Conservation (phyloP, 495 filamentous ascomycete genomes). For the Penicillium simplicissimum region DNA sequence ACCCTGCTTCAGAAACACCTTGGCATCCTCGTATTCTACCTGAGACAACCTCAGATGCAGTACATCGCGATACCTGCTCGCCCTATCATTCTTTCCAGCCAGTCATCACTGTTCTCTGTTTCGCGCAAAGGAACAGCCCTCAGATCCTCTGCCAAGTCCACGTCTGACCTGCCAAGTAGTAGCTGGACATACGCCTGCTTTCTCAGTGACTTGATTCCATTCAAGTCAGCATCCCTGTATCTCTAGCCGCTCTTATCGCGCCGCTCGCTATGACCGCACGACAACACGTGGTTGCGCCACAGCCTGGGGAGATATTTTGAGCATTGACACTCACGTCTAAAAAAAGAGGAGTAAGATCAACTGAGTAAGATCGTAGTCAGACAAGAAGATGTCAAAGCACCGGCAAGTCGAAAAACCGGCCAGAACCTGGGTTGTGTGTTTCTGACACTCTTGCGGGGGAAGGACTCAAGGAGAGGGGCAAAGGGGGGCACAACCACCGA, state of each 20-base stretch:
- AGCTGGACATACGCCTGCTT: too few species aligned
- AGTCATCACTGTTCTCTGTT: not conserved
- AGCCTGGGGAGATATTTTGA: conserved; percentile 7
- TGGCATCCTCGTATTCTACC: conserved; percentile 15
- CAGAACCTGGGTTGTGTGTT: not conserved
- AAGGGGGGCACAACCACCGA: not conserved
- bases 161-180: not conserved
- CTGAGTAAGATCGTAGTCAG: not conserved
- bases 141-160: not conserved
- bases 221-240: conserved; percentile 1
- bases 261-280: conserved; percentile 16
- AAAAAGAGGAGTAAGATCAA: not conserved
- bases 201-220: not conserved
- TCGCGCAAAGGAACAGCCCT: not conserved
- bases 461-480: not conserved
- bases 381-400: not conserved
- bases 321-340: not conserved
- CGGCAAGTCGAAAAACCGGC: not conserved
- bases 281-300: conserved; percentile 25
- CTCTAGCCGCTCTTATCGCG: not conserved
- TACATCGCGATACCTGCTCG: not conserved
- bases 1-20: not conserved
- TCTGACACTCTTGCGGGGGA: not conserved
- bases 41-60: conserved; percentile 9
- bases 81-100: not conserved